Evolutionary conservation across 1,284 basidiomycete species (phyloP).

Genomic region (Ustilago curta): DNA sequence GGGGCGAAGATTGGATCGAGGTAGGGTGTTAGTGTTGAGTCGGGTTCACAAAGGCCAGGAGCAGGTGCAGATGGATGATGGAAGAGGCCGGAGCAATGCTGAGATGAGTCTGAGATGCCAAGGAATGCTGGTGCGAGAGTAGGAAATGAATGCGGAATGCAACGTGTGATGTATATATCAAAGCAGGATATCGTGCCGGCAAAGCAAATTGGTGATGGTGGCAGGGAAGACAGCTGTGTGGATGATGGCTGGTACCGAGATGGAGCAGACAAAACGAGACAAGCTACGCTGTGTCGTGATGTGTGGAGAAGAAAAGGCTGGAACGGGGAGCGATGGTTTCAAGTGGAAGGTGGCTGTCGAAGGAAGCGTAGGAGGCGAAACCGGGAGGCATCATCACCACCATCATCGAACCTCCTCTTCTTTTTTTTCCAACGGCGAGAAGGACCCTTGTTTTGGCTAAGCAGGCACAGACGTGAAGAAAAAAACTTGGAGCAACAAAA

Average conservation of each 20-base stretch:
- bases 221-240: not conserved
- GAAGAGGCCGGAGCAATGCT: conserved; percentile 3
- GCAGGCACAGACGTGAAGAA: conserved; percentile 8
- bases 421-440: not conserved
- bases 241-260: not conserved
- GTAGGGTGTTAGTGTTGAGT: not conserved
- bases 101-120: not conserved
- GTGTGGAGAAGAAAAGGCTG: not conserved
- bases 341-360: conserved; percentile 2
- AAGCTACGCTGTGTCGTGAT: not conserved
- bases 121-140: not conserved
- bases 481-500: not conserved
- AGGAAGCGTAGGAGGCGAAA: conserved; percentile 3
- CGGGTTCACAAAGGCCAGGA: not conserved
- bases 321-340: not conserved
- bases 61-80: conserved; percentile 7
- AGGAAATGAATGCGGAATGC: not conserved
- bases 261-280: not conserved
- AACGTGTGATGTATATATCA: conserved; percentile 14
- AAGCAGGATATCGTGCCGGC: conserved; percentile 1
- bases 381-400: conserved; percentile 1
- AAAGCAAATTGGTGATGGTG: conserved; percentile 2
- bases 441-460: conserved; percentile 23
- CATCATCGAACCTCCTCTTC: not conserved
- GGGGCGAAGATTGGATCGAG: not conserved